Percentiles rank a stretch among this genome's conserved stretches.
Conservation (phyloP, 2,329 filamentous ascomycete genomes). For the Elsinoe australis region DNA sequence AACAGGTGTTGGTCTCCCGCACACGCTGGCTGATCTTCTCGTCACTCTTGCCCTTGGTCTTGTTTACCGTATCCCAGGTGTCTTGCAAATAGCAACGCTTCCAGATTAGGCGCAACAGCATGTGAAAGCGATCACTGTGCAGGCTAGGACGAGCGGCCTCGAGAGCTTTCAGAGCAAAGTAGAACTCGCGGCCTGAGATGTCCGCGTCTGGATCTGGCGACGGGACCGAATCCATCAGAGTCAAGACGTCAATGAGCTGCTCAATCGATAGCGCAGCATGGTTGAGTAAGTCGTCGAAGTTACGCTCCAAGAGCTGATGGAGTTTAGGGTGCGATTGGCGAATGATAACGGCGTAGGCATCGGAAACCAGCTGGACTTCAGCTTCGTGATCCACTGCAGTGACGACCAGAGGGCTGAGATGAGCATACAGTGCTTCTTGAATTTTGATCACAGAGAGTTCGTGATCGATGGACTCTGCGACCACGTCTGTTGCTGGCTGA, state of each 20-base stretch:
- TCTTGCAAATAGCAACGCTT: constrained; percentile 76
- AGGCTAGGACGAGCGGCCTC: constrained; percentile 46
- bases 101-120: constrained; percentile 64
- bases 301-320: constrained; percentile 62
- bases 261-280: constrained; percentile 58
- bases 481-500: constrained; percentile 5
- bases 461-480: constrained; percentile 35
- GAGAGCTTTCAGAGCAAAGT: constrained; percentile 58
- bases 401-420: constrained; percentile 59
- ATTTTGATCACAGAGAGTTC: constrained; percentile 63
- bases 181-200: constrained; percentile 59
- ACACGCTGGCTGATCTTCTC: constrained; percentile 56
- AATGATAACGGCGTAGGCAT: constrained; percentile 18
- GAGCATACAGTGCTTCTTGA: constrained; percentile 70
- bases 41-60: constrained; percentile 68
- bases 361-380: constrained; percentile 60
- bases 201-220: constrained; percentile 39
- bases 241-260: constrained; percentile 66
- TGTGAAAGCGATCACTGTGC: constrained; percentile 49
- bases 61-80: constrained; percentile 74
- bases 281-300: constrained; percentile 60
- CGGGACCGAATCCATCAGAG: constrained; percentile 58
- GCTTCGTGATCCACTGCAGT: constrained; percentile 72
- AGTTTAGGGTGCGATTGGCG: constrained; percentile 53
- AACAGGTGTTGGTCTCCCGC: constrained; percentile 29